Evolutionary conservation across 108 stramenopile species (phyloP).

Genomic region (Fragilaria radians): DNA sequence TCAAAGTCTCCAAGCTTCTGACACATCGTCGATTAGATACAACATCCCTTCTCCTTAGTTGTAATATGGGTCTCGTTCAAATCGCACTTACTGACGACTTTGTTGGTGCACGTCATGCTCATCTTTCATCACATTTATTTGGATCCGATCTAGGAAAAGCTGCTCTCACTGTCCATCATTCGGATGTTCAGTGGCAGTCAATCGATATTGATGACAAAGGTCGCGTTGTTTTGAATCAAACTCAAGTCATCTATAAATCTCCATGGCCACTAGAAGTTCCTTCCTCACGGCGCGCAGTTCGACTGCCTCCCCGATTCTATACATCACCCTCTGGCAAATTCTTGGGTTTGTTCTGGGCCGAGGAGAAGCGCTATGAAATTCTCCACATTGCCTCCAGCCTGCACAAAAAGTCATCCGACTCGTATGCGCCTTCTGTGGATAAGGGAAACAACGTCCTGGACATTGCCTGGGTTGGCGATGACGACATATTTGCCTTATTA

Average conservation of each 20-base stretch:
- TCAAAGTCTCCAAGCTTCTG: neutral
- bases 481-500: conserved; percentile 58
- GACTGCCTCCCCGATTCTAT: conserved; percentile 48
- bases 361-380: conserved; percentile 68
- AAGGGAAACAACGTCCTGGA: conserved; percentile 50
- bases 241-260: conserved; percentile 35
- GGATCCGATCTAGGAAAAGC: conserved; percentile 33
- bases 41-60: neutral
- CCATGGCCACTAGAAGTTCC: conserved; percentile 36
- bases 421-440: conserved; percentile 46
- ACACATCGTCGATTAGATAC: neutral
- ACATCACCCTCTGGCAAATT: conserved; percentile 65
- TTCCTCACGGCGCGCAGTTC: conserved; percentile 24
- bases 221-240: conserved; percentile 4
- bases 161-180: conserved; percentile 15
- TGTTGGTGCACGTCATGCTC: conserved; percentile 25
- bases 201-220: conserved; percentile 3
- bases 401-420: conserved; percentile 11
- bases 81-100: neutral
- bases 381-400: conserved; percentile 50
- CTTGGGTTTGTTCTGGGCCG: conserved; percentile 59
- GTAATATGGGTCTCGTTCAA: neutral
- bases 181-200: neutral
- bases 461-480: conserved; percentile 81
- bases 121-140: conserved; percentile 15